These are phyloP conservation scores for Rubia occidens DNA, from an alignment of 305 asterid genomes.

Conservation along the genomic window DNA sequence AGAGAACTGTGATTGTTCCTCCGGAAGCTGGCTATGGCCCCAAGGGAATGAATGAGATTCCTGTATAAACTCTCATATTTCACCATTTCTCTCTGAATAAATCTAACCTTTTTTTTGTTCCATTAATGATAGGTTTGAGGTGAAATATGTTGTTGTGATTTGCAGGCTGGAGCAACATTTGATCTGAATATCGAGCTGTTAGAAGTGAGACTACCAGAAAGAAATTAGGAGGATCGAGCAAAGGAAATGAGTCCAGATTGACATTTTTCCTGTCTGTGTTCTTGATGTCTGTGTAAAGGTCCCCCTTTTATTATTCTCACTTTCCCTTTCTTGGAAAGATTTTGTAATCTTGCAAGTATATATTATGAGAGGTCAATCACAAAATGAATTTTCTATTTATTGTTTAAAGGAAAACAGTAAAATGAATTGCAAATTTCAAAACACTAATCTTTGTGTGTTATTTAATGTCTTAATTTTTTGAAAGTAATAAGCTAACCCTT, in stretches of 20 bases:
- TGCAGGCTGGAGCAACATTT: constrained; percentile 75
- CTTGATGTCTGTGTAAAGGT: not conserved
- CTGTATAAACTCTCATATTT: constrained; percentile 38
- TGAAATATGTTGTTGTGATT: constrained; percentile 1
- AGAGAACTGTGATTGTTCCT: constrained; percentile 85
- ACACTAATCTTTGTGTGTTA: too few species aligned
- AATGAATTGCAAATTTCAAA: too few species aligned
- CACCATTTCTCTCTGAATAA: not conserved
- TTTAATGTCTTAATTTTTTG: too few species aligned
- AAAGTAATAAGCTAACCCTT: too few species aligned
- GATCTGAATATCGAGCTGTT: constrained; percentile 78
- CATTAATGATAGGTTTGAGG: not conserved
- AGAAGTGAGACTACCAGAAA: constrained; percentile 47
- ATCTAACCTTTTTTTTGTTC: not conserved
- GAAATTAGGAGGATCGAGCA: constrained; percentile 25
- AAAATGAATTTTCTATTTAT: not conserved
- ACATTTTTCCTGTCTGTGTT: not conserved
- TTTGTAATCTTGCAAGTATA: not conserved
- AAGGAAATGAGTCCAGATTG: not conserved
- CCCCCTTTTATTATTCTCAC: not conserved
- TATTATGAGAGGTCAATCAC: too few species aligned
- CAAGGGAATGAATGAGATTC: constrained; percentile 86
- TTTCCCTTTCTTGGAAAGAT: not conserved
- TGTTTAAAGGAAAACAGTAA: not conserved
- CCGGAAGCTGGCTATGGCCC: constrained; percentile 84